These are phyloP conservation scores for Phyllostachys edulis DNA, from an alignment of 176 grass and related monocot genomes.

Conservation along the genomic window DNA sequence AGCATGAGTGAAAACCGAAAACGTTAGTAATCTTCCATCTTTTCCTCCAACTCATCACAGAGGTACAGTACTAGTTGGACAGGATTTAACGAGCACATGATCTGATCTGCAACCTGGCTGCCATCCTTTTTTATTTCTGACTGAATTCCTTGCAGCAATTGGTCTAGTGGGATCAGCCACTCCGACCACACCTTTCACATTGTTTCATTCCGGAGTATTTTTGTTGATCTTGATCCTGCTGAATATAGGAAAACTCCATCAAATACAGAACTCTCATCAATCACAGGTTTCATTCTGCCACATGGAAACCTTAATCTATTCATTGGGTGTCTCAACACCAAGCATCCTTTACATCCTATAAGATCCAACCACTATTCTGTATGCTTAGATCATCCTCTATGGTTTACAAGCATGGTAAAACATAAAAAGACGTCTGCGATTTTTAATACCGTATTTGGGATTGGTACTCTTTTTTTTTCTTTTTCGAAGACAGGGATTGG, in stretches of 20 bases:
- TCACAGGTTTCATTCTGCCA: not conserved
- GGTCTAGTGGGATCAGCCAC: slow-evolving; percentile 66
- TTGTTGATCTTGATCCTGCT: slow-evolving; percentile 41
- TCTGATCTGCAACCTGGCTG: slow-evolving; percentile 35
- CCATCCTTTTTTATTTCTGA: slow-evolving; percentile 38
- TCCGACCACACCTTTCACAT: slow-evolving; percentile 52
- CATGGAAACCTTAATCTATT: too few species aligned
- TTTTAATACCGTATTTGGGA: too few species aligned
- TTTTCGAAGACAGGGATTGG: too few species aligned
- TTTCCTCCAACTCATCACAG: slow-evolving; percentile 69
- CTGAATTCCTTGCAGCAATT: slow-evolving; percentile 34
- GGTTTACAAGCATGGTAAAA: too few species aligned
- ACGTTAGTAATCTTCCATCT: slow-evolving; percentile 20
- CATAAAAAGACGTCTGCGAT: too few species aligned
- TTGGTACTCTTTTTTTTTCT: too few species aligned
- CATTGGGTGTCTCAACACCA: too few species aligned
- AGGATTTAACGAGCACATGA: slow-evolving; percentile 48
- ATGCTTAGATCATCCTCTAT: too few species aligned
- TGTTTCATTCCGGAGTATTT: slow-evolving; percentile 39
- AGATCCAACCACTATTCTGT: too few species aligned
- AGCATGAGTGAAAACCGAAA: slow-evolving; percentile 1
- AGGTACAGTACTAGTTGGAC: slow-evolving; percentile 53
- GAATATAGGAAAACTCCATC: not conserved
- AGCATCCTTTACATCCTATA: too few species aligned
- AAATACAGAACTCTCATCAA: slow-evolving; percentile 8